These are phyloP conservation scores for Geosmithia flava DNA, from an alignment of 2,329 filamentous ascomycete genomes.

Conservation along the genomic window DNA sequence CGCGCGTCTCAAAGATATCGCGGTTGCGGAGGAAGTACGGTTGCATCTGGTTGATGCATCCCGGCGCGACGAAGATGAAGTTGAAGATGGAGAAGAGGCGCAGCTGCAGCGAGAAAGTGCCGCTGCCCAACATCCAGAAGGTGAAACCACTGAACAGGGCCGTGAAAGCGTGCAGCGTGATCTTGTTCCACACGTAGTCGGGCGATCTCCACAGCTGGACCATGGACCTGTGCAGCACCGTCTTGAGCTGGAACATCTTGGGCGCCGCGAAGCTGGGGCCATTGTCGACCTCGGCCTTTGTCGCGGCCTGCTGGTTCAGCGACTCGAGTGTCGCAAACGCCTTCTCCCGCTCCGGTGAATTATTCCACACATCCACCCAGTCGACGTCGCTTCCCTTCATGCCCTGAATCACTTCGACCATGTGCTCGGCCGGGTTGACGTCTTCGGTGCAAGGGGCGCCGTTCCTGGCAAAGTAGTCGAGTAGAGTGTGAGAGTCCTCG, in stretches of 20 bases:
- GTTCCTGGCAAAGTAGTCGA: conserved; percentile 52
- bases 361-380: conserved; percentile 43
- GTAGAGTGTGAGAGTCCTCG: conserved; percentile 40
- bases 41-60: conserved; percentile 58
- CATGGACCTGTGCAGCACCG: conserved; percentile 21
- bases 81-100: conserved; percentile 67
- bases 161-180: conserved; percentile 27
- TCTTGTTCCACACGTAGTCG: conserved; percentile 50
- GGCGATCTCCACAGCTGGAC: conserved; percentile 29
- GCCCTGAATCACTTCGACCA: conserved; percentile 43
- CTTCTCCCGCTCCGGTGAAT: conserved; percentile 26
- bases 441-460: conserved; percentile 48
- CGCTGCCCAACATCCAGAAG: conserved; percentile 44
- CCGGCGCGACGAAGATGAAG: conserved; percentile 59
- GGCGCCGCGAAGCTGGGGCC: conserved; percentile 17
- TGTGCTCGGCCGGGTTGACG: conserved; percentile 67
- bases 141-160: conserved; percentile 66
- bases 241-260: conserved; percentile 15
- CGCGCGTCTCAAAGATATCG: conserved; percentile 64
- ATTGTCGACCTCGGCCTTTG: background rate
- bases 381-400: conserved; percentile 9
- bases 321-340: conserved; percentile 29
- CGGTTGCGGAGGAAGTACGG: conserved; percentile 66
- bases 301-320: conserved; percentile 13
- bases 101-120: conserved; percentile 59